phyloP scores from a whole-genome alignment of 1,284 basidiomycete species.

The Entoloma clypeatum region DNA sequence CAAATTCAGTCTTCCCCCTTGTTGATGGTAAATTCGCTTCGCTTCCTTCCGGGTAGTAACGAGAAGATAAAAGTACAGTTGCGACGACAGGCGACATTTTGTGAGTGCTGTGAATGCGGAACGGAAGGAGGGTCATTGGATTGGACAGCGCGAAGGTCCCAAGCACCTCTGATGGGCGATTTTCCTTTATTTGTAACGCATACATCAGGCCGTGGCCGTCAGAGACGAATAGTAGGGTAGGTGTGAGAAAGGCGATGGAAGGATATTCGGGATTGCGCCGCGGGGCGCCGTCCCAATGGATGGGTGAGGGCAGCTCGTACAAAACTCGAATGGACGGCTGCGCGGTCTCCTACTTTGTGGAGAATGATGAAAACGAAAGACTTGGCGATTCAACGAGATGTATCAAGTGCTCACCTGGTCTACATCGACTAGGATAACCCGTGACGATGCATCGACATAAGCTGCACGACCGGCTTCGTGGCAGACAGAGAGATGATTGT shows the following conservation, averaged over 20 bases:
- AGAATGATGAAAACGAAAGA: constrained; percentile 12
- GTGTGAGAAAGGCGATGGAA: constrained; percentile 56
- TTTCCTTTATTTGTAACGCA: constrained; percentile 41
- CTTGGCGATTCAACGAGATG: constrained; percentile 5
- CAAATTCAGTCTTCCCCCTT: constrained; percentile 56
- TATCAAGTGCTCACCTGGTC: constrained; percentile 45
- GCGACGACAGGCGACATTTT: constrained; percentile 35
- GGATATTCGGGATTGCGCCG: constrained; percentile 69
- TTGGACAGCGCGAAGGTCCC: constrained; percentile 51
- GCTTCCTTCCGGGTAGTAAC: constrained; percentile 35
- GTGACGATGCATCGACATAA: constrained; percentile 70
- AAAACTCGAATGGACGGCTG: constrained; percentile 54
- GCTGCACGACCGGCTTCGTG: constrained; percentile 45
- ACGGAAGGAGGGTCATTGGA: constrained; percentile 41
- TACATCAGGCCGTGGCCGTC: constrained; percentile 75
- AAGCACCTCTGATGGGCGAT: constrained; percentile 39
- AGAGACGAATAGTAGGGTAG: constrained; percentile 54
- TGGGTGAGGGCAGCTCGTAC: constrained; percentile 55
- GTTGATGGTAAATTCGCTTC: constrained; percentile 6
- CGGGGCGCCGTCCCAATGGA: constrained; percentile 37
- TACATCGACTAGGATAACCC: constrained; percentile 60
- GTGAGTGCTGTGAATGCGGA: constrained; percentile 52
- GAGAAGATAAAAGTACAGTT: constrained; percentile 54
- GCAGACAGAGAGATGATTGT: constrained; percentile 74
- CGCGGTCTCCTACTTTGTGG: constrained; percentile 45